Conservation (phyloP, 2,329 filamentous ascomycete genomes). For the Beauveria medogensis region DNA sequence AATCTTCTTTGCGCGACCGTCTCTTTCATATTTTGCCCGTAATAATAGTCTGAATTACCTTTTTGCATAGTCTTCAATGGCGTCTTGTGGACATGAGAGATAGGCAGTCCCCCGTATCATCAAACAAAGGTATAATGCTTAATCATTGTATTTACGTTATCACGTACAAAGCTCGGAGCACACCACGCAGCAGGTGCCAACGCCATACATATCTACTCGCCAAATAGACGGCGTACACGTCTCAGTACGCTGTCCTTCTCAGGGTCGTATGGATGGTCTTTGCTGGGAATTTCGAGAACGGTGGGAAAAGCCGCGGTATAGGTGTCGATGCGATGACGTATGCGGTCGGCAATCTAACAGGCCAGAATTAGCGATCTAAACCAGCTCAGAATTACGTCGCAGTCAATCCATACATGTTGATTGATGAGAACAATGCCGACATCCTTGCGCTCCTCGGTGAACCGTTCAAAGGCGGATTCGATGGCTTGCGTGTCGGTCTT, state of each 20-base stretch:
- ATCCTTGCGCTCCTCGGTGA: conserved; percentile 86
- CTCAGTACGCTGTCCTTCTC: conserved; percentile 97
- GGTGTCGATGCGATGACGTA: conserved; percentile 81
- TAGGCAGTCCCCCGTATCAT: background rate
- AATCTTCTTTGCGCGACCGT: conserved; percentile 12
- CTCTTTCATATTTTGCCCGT: conserved; percentile 12
- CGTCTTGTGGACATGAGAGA: background rate
- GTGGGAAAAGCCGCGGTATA: conserved; percentile 96
- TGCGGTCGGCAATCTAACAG: conserved; percentile 78
- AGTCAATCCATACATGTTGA: conserved; percentile 63
- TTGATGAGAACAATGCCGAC: conserved; percentile 97
- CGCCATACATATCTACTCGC: conserved; percentile 46
- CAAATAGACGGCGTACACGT: conserved; percentile 63
- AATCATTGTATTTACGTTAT: background rate
- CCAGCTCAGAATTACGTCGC: no score
- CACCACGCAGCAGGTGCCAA: background rate
- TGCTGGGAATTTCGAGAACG: conserved; percentile 92
- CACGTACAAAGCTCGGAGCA: background rate
- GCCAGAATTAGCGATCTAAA: background rate
- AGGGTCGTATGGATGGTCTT: conserved; percentile 97
- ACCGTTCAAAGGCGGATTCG: conserved; percentile 81
- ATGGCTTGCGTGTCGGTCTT: conserved; percentile 88
- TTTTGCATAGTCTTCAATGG: background rate
- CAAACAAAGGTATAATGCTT: background rate
- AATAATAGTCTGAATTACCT: background rate